phyloP scores from a whole-genome alignment of 768 basidiomycete genomes.

The Termitomyces sp. region DNA sequence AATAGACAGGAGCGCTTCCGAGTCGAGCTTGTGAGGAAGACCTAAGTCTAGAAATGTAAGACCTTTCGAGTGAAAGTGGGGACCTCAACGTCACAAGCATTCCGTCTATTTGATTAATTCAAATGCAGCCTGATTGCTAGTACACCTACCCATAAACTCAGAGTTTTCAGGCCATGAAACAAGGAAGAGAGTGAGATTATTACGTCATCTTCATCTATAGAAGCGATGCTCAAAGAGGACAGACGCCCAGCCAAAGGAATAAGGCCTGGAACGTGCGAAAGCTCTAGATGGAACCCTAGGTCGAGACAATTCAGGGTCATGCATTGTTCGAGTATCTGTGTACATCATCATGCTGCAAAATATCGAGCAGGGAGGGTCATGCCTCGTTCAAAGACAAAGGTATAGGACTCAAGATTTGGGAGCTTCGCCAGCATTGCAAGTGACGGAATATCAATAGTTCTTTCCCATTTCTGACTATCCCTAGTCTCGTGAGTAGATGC shows the following conservation, averaged over 20 bases:
- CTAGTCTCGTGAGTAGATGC: slow-evolving; percentile 2
- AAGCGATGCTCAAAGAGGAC: background rate
- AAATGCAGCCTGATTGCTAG: background rate
- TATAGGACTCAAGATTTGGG: slow-evolving; percentile 1
- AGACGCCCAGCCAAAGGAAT: background rate
- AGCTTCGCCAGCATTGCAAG: background rate
- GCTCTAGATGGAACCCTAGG: background rate
- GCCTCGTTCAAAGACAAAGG: slow-evolving; percentile 1
- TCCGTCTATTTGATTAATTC: background rate
- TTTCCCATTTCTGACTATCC: background rate
- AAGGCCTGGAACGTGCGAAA: background rate
- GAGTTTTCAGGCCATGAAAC: background rate
- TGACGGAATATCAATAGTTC: background rate
- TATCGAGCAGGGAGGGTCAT: background rate
- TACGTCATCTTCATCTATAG: background rate
- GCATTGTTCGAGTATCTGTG: background rate
- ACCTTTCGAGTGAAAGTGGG: background rate
- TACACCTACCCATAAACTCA: background rate
- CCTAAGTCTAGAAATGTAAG: slow-evolving; percentile 1
- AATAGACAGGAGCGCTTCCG: background rate
- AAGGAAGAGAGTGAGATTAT: background rate
- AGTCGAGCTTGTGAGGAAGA: background rate
- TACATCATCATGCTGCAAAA: background rate
- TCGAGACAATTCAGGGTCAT: background rate
- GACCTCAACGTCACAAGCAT: background rate